Evolutionary conservation across 805 yeast genomes (phyloP).

Genomic region (Cyberlindnera euphorbiae): DNA sequence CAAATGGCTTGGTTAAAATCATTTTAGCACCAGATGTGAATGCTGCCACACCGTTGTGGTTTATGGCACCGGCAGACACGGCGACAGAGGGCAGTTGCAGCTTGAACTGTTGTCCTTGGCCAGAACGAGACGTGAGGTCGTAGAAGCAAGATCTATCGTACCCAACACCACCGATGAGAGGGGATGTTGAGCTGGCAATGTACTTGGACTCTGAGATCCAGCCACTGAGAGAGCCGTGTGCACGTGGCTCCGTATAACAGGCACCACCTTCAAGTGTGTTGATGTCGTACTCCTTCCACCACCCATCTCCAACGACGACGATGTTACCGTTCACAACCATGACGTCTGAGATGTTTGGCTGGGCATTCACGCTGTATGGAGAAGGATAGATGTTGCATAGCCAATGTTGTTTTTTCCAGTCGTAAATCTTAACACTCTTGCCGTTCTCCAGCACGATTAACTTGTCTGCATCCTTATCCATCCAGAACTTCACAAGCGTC

Average conservation of each 20-base stretch:
- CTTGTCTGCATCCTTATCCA: conserved; percentile 28
- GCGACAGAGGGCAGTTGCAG: conserved; percentile 18
- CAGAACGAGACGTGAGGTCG: conserved; percentile 16
- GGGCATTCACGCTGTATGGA: conserved; percentile 16
- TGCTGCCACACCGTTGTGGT: conserved; percentile 21
- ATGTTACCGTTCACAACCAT: conserved; percentile 22
- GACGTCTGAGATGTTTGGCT: conserved; percentile 19
- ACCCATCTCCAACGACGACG: conserved; percentile 30
- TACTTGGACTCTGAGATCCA: conserved; percentile 20
- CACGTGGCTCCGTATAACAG: conserved; percentile 28
- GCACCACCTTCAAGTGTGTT: conserved; percentile 28
- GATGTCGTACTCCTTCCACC: conserved; percentile 29
- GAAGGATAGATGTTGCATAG: conserved; percentile 29
- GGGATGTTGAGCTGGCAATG: conserved; percentile 11
- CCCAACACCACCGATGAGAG: conserved; percentile 21
- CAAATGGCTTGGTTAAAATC: conserved; percentile 23
- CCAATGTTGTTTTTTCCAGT: conserved; percentile 30
- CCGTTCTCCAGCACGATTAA: conserved; percentile 31
- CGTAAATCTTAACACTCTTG: conserved; percentile 27
- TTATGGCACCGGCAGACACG: conserved; percentile 22
- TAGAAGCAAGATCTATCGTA: conserved; percentile 23
- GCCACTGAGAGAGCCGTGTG: conserved; percentile 18
- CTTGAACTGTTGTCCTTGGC: conserved; percentile 21
- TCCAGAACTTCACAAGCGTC: conserved; percentile 29
- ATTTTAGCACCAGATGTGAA: conserved; percentile 22